Base-by-base conservation (phyloP, 768 basidiomycete genomes). In the Tricholoma hemisulphureum region DNA sequence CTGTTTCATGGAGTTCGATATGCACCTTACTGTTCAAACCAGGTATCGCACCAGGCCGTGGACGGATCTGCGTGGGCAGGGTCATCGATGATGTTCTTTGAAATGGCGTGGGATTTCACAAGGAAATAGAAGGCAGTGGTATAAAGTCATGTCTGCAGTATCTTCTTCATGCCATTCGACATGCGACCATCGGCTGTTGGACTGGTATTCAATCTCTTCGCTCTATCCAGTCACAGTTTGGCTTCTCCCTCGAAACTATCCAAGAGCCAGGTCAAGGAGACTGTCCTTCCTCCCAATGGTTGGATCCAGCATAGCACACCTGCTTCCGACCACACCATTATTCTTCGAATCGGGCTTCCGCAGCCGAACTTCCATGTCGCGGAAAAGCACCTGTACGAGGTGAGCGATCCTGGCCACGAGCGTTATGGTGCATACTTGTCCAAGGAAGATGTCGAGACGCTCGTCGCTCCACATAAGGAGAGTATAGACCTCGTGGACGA, bases 361-460 rank as follows among this genome's bases (percentile, higher is more conserved):
- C 83, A 83, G 59, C 75, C 77, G 26, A 74, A 81, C 63, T 80
- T 84, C 57, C 59, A 71, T 59, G 68, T 73, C 21, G 70, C 86
- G 7, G 79, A 84, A 63, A 69, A 76, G 48, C 78, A 80, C 59
- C 73, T 87, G 2, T 81, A 75, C 61, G 79, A 85, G 66, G 75
- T 84, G 39, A 84, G 82, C 63, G 75, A 86, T 57, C 85, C 84
- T 0, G 69, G 65, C 48, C 83, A 85, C 55, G 63, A 70, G 31
- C 77, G 80, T 61, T 84, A 72, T 54, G 84, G 83, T 0, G 73
- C 76, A 14, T 77, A 84, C 61, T 70, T 90, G 49, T 80, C 86
- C 35, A 88, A 87, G 71, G 81, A 79, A 55, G 83, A 89, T 60
- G 85, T 86, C 3, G 85, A 89, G 23, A 77, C 66, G 3, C 74